Conservation (phyloP, 495 filamentous ascomycete species). For the Hypoxylon lenormandii region DNA sequence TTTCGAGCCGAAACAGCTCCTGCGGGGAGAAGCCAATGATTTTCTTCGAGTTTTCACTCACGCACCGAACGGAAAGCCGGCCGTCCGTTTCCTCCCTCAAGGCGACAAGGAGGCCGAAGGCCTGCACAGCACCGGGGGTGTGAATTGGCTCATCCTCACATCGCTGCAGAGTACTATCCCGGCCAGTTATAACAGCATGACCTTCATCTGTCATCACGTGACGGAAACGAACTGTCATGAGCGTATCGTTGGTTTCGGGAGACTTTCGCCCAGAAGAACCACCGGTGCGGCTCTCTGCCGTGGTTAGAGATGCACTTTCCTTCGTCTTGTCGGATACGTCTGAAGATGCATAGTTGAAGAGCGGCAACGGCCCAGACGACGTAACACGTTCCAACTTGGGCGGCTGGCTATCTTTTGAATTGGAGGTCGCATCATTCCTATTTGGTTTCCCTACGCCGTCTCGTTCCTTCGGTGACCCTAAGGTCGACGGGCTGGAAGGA, state of each 20-base stretch:
- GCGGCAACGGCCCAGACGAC: slow-evolving; percentile 30
- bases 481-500: slow-evolving; percentile 17
- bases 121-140: slow-evolving; percentile 88
- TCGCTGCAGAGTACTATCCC: slow-evolving; percentile 74
- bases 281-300: slow-evolving; percentile 19
- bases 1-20: slow-evolving; percentile 78
- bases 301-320: slow-evolving; percentile 7
- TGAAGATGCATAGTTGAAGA: slow-evolving; percentile 55
- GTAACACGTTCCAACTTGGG: slow-evolving; percentile 46
- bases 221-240: slow-evolving; percentile 78
- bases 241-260: slow-evolving; percentile 51
- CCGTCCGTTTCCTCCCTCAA: slow-evolving; percentile 78
- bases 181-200: slow-evolving; percentile 86
- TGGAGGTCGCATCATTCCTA: slow-evolving; percentile 45
- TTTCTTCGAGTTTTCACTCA: slow-evolving; percentile 84
- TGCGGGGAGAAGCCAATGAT: slow-evolving; percentile 84
- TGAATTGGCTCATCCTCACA: slow-evolving; percentile 97
- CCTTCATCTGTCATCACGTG: slow-evolving; percentile 83
- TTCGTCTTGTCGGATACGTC: slow-evolving; percentile 46
- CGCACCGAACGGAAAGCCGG: slow-evolving; percentile 76
- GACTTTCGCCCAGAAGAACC: slow-evolving; percentile 38
- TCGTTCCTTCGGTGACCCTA: slow-evolving; percentile 8
- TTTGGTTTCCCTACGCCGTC: slow-evolving; percentile 7
- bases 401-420: slow-evolving; percentile 49
- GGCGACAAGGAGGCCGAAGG: slow-evolving; percentile 82